Evolutionary conservation across 805 yeast genomes (phyloP).

Genomic region (Cyberlindnera nakhonratchasimensis): DNA sequence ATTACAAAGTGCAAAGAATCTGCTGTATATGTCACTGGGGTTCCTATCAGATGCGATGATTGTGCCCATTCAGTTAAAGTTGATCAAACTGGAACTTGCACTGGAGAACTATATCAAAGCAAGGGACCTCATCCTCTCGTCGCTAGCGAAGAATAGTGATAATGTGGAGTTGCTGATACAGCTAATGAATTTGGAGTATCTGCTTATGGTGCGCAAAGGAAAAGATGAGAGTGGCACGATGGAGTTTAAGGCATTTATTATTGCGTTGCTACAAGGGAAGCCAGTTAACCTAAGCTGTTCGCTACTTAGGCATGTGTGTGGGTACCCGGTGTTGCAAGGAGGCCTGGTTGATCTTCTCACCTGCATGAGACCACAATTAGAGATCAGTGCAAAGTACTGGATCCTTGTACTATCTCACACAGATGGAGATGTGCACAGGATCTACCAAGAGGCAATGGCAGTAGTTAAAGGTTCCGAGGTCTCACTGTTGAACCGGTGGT

Average conservation of each 20-base stretch:
- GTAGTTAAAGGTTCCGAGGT: too few species aligned
- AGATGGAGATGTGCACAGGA: too few species aligned
- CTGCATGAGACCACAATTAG: not conserved
- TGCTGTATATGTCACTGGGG: constrained; percentile 36
- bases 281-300: constrained; percentile 2
- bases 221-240: not conserved
- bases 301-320: constrained; percentile 4
- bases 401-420: too few species aligned
- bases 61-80: constrained; percentile 32
- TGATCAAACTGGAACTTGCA: constrained; percentile 44
- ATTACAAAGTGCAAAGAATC: constrained; percentile 35
- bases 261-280: constrained; percentile 6
- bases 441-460: too few species aligned
- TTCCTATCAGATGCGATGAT: constrained; percentile 24
- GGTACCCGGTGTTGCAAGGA: not conserved
- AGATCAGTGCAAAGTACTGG: not conserved
- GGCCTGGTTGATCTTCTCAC: not conserved
- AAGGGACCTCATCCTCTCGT: constrained; percentile 12
- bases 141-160: constrained; percentile 30
- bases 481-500: too few species aligned
- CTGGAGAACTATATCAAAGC: constrained; percentile 38
- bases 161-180: constrained; percentile 38
- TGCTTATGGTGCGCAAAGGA: constrained; percentile 13
- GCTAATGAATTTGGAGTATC: constrained; percentile 40
- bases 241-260: constrained; percentile 4